A percentile compares a stretch with the other conserved stretches of the same genome.
These are phyloP conservation scores for Suhomyces terraborum DNA, from an alignment of 1,139 yeast species.

Conservation along the genomic window DNA sequence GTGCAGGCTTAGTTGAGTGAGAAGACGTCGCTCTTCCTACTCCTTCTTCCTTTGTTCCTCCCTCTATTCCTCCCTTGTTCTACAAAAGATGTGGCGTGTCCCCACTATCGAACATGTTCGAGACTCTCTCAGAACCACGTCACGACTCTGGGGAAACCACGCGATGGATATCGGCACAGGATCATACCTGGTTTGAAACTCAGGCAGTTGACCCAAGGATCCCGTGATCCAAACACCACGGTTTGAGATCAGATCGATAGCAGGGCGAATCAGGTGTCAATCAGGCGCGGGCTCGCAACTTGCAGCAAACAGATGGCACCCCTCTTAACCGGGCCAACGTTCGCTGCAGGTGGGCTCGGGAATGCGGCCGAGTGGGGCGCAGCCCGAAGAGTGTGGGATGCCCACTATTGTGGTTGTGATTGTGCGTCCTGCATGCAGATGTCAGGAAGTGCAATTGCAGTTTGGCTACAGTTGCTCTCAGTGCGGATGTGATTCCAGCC, in stretches of 20 bases:
- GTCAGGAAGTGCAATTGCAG: not conserved
- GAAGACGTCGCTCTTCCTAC: too few species aligned
- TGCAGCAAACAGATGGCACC: not conserved
- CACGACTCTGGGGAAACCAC: not conserved
- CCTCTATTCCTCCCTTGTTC: too few species aligned
- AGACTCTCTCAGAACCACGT: not conserved
- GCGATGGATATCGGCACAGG: too few species aligned
- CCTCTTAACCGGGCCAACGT: not conserved
- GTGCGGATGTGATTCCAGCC: too few species aligned
- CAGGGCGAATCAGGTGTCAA: conserved; percentile 1
- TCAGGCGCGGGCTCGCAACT: not conserved
- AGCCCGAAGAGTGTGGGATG: too few species aligned
- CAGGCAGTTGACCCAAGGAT: not conserved
- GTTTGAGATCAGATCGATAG: not conserved
- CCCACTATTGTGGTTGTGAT: too few species aligned
- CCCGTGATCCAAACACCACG: not conserved
- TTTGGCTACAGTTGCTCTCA: not conserved
- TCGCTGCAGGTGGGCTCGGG: not conserved
- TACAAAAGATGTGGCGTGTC: too few species aligned
- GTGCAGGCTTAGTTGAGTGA: too few species aligned
- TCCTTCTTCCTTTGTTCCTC: too few species aligned
- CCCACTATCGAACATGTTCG: too few species aligned
- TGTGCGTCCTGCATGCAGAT: not conserved
- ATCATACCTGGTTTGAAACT: not conserved
- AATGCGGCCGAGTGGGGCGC: not conserved